These are phyloP conservation scores for Cephalotrichum gorgonifer DNA, from an alignment of 2,329 filamentous ascomycete species.

Conservation along the genomic window DNA sequence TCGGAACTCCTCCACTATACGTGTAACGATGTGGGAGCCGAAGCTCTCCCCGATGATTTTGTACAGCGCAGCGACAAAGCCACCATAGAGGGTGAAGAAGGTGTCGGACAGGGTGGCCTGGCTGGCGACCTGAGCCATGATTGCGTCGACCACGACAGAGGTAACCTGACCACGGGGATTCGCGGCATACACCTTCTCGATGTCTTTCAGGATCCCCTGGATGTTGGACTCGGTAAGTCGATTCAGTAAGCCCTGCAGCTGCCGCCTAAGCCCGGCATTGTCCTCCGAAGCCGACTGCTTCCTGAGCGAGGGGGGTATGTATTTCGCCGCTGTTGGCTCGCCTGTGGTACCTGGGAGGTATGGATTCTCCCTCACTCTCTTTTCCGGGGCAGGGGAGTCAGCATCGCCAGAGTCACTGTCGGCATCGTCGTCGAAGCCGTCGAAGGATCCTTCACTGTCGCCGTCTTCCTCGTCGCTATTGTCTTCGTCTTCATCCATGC, in stretches of 20 bases:
- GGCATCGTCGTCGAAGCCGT: slow-evolving; percentile 16
- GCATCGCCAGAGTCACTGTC: slow-evolving; percentile 12
- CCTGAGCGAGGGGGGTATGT: slow-evolving; percentile 78
- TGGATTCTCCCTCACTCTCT: slow-evolving; percentile 62
- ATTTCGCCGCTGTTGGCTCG: slow-evolving; percentile 49
- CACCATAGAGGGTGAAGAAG: slow-evolving; percentile 81
- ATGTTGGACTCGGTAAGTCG: slow-evolving; percentile 87
- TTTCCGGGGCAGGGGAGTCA: slow-evolving; percentile 10
- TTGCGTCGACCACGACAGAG: slow-evolving; percentile 63
- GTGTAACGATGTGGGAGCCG: slow-evolving; percentile 75
- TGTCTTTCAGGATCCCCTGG: slow-evolving; percentile 68
- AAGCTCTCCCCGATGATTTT: slow-evolving; percentile 82
- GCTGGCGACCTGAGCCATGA: slow-evolving; percentile 72
- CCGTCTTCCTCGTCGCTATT: slow-evolving; percentile 17
- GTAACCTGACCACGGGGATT: slow-evolving; percentile 86
- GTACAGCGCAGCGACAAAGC: slow-evolving; percentile 81
- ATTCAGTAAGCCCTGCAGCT: slow-evolving; percentile 83
- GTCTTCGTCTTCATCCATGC: slow-evolving; percentile 10
- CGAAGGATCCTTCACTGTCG: slow-evolving; percentile 12
- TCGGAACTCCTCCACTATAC: slow-evolving; percentile 66
- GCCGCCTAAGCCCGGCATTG: slow-evolving; percentile 63
- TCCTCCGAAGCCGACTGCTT: slow-evolving; percentile 51
- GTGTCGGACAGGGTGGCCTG: slow-evolving; percentile 72
- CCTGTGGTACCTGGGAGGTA: slow-evolving; percentile 63
- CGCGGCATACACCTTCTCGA: slow-evolving; percentile 74